Evolutionary conservation across 2,329 filamentous ascomycete species (phyloP), one percentile per base, ranked within the genome.

Genomic region (Aspergillus carbonarius): DNA sequence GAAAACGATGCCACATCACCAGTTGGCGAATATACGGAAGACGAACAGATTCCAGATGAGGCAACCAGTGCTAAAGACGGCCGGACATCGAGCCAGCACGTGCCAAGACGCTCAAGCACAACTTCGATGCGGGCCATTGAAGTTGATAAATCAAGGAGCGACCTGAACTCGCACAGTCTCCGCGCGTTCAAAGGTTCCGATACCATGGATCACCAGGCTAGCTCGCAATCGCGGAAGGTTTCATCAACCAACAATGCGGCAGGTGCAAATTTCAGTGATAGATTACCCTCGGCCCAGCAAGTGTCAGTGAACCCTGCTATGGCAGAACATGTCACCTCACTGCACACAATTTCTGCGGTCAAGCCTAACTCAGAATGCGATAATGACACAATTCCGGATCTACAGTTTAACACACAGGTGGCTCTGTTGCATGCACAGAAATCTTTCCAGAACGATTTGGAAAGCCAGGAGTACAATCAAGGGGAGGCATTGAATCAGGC

Each of bases 341-440:
- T 77, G 40, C 68, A 76, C 55, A 77, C 76, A 7, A 78, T 76
- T 5, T 68, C 70, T 17, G 60, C 73, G 34, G 69, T 67, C 8
- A 72, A 71, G 51, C 63, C 52, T 30, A 58, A 64, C 44, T 55
- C 65, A 4, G 66, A 64, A 10, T 34, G 63, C 30, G 61, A 61
- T 13, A 60, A 60, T 6, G 63, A 68, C 30, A 65, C 59, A 20
- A 70, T 66, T 47, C 64, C 65, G 5, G 74, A 76, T 34, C 63
- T 67, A 5, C 68, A 74, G 12, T 64, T 77, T 25, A 77, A 76
- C 0, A 78, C 76, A 0, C 76, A 78, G 57, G 74, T 73, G 23
- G 76, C 76, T 15, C 59, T 77, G 23, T 58, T 71, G 2, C 70
- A 72, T 39, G 76, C 76, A 6, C 76, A 77, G 55, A 71, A 66